A percentile compares a stretch with the other conserved stretches of the same genome.
These are phyloP conservation scores for Cucumis sativus DNA, from an alignment of 306 rosid genomes.

Conservation along the genomic window Cucumber_9930_V3 NC_026658.2:1871001-1871500, in stretches of 20 bases:
- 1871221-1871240: constrained; percentile 72
- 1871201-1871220: constrained; percentile 37
- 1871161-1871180: constrained; percentile 16
- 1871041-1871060: constrained; percentile 60
- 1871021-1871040: constrained; percentile 68
- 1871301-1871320: constrained; percentile 60
- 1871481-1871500: constrained; percentile 29
- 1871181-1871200: constrained; percentile 10
- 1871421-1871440: constrained; percentile 53
- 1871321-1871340: constrained; percentile 36
- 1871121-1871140: constrained; percentile 53
- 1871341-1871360: constrained; percentile 24
- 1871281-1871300: constrained; percentile 61
- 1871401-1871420: constrained; percentile 50
- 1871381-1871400: constrained; percentile 54
- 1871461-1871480: constrained; percentile 19
- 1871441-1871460: constrained; percentile 38
- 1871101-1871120: constrained; percentile 57
- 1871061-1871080: constrained; percentile 74
- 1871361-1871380: constrained; percentile 33
- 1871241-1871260: constrained; percentile 58
- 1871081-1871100: constrained; percentile 84
- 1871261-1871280: constrained; percentile 56
- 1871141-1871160: constrained; percentile 65
- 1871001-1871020: constrained; percentile 68